Conservation (phyloP, 345 rosid genomes). For the Turnera subulata region DNA sequence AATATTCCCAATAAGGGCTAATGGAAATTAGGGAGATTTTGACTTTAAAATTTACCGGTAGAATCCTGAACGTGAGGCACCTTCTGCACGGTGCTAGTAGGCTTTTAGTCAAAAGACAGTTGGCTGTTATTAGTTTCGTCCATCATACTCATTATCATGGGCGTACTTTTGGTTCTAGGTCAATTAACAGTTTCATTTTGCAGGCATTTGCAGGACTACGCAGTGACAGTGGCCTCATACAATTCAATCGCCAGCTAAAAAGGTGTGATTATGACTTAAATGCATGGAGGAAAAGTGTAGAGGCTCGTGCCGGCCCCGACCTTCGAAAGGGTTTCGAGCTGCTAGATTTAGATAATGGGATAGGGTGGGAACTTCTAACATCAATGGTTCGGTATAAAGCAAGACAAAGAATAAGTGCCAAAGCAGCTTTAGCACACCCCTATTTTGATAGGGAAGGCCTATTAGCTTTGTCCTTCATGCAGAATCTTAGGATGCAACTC, state of each 20-base stretch:
- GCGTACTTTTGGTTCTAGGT: not conserved
- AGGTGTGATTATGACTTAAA: conserved; percentile 82
- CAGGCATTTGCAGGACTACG: conserved; percentile 86
- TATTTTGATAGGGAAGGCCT: conserved; percentile 78
- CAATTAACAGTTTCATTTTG: conserved; percentile 9
- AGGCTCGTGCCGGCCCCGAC: conserved; percentile 80
- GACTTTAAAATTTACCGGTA: too few relatives aligned
- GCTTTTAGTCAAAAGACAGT: too few relatives aligned
- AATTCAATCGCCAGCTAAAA: conserved; percentile 89
- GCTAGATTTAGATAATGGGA: conserved; percentile 75
- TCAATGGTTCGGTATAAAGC: conserved; percentile 95
- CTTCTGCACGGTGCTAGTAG: too few relatives aligned
- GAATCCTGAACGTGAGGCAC: too few relatives aligned
- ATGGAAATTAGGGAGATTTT: too few relatives aligned
- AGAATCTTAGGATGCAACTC: conserved; percentile 65
- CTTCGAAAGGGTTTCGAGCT: conserved; percentile 72
- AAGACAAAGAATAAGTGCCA: conserved; percentile 80
- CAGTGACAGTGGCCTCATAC: conserved; percentile 79
- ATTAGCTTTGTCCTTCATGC: conserved; percentile 75
- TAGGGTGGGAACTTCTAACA: conserved; percentile 91
- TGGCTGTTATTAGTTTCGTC: not conserved
- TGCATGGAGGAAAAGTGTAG: conserved; percentile 75
- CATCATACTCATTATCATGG: not conserved
- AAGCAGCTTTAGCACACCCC: conserved; percentile 84
- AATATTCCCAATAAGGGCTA: too few relatives aligned